Evolutionary conservation across 106 monocot species (phyloP).

Genomic region (Allium fistulosum): DNA sequence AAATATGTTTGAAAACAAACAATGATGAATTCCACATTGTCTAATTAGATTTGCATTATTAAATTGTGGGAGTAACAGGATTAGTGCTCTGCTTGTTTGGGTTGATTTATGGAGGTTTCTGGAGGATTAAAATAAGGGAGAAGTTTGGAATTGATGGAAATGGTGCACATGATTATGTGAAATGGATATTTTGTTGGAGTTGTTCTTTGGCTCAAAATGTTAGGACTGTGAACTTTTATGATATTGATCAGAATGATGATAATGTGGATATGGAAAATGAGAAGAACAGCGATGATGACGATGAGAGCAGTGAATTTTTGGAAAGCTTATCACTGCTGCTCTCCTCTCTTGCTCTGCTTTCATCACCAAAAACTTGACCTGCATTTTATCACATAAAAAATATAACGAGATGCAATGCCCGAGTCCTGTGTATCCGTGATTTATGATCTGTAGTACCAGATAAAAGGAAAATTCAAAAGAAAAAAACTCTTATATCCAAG

Average conservation of each 20-base stretch:
- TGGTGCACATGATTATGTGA: background rate
- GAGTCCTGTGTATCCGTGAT: too few relatives aligned
- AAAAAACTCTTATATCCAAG: too few relatives aligned
- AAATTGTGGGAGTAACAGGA: slow-evolving; percentile 3
- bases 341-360: too few relatives aligned
- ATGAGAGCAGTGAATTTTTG: background rate
- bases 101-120: slow-evolving; percentile 15
- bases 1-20: too few relatives aligned
- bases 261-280: background rate
- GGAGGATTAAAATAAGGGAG: slow-evolving; percentile 11
- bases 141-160: slow-evolving; percentile 9
- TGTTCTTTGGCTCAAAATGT: slow-evolving; percentile 6
- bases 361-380: too few relatives aligned
- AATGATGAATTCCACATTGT: too few relatives aligned
- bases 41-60: too few relatives aligned
- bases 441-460: too few relatives aligned
- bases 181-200: slow-evolving; percentile 8
- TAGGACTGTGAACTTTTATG: background rate
- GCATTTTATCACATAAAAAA: too few relatives aligned
- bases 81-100: slow-evolving; percentile 11
- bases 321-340: too few relatives aligned
- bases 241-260: background rate
- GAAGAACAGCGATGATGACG: background rate
- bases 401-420: too few relatives aligned
- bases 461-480: too few relatives aligned